phyloP scores from a whole-genome alignment of 306 rosid genomes.

The Cucumis melo region DNA sequence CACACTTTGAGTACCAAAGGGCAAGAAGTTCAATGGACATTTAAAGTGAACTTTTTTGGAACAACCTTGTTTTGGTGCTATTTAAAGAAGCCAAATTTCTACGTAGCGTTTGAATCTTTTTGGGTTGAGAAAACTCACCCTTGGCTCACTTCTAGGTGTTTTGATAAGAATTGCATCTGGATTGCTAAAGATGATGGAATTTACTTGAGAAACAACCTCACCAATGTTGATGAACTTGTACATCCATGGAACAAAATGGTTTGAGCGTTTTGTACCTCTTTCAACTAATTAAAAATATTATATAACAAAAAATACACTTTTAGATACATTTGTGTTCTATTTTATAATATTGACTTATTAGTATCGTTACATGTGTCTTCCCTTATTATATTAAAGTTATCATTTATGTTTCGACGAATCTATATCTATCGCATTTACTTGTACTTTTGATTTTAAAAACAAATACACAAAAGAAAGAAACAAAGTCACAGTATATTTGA shows the following conservation, averaged over 20 bases:
- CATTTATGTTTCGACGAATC: too few species aligned
- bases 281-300: not conserved
- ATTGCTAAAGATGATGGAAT: not conserved
- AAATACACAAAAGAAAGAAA: too few species aligned
- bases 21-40: not conserved
- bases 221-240: not conserved
- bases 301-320: not conserved
- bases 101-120: slow-evolving; percentile 1
- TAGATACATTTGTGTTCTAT: not conserved
- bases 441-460: too few species aligned
- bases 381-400: too few species aligned
- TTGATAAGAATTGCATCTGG: not conserved
- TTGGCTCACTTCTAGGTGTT: slow-evolving; percentile 3
- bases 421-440: too few species aligned
- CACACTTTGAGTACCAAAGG: not conserved
- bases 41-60: not conserved
- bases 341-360: too few species aligned
- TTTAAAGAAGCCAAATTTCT: not conserved
- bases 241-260: not conserved
- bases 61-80: slow-evolving; percentile 11
- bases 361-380: too few species aligned
- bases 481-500: too few species aligned
- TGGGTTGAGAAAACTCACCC: not conserved
- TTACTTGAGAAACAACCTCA: not conserved
- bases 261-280: not conserved